Conservation (phyloP, 2,329 filamentous ascomycete genomes). For the Coniella lustricola region DNA sequence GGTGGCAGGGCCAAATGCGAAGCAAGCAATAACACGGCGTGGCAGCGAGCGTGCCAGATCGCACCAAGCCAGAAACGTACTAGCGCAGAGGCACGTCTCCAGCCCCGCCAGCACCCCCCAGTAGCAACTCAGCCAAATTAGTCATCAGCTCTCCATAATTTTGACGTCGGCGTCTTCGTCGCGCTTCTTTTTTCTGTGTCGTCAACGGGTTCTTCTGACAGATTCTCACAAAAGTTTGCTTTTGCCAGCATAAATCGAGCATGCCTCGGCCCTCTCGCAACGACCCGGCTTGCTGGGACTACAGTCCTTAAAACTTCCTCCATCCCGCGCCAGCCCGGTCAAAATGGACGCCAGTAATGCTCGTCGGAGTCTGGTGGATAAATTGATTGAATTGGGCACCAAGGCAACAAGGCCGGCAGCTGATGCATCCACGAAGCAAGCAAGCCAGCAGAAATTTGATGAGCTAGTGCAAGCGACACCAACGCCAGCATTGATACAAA, state of each 20-base stretch:
- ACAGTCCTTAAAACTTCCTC: neutral
- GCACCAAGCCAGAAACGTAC: neutral
- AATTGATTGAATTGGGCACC: constrained; percentile 33
- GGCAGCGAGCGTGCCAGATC: constrained; percentile 9
- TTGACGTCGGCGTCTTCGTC: neutral
- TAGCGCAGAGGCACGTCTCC: neutral
- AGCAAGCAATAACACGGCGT: neutral
- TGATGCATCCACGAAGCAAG: constrained; percentile 23
- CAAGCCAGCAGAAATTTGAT: constrained; percentile 35
- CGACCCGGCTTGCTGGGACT: neutral
- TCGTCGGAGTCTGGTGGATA: constrained; percentile 27
- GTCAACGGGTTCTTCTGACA: neutral
- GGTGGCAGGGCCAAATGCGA: neutral
- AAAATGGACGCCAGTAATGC: constrained; percentile 18
- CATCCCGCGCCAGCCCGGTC: neutral
- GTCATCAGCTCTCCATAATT: neutral
- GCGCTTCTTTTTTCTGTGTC: neutral
- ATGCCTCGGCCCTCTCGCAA: neutral
- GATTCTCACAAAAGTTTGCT: neutral
- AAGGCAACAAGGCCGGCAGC: constrained; percentile 42
- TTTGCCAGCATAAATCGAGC: neutral
- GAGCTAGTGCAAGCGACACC: constrained; percentile 35
- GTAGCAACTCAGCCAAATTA: neutral
- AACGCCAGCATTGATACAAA: constrained; percentile 40
- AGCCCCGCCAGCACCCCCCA: neutral